These are phyloP conservation scores for Colletotrichum sidae DNA, from an alignment of 2,329 filamentous ascomycete species.

Conservation along the genomic window DNA sequence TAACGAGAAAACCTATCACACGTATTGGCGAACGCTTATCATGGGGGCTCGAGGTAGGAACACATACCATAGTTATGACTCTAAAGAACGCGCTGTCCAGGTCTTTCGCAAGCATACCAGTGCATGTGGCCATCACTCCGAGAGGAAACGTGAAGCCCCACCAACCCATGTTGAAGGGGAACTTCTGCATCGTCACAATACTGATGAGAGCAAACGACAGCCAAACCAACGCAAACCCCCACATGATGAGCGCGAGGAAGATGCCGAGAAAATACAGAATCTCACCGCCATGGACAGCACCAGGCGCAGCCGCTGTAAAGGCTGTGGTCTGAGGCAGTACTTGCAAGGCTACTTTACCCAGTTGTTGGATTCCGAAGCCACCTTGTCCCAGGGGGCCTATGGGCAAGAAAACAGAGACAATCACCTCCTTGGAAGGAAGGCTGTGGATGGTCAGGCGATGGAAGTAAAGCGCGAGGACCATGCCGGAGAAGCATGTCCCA, in stretches of 20 bases:
- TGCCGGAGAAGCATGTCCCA: slow-evolving; percentile 68
- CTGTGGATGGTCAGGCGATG: slow-evolving; percentile 75
- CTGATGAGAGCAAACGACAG: slow-evolving; percentile 56
- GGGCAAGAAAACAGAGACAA: slow-evolving; percentile 76
- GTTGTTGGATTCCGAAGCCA: slow-evolving; percentile 67
- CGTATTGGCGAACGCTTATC: background rate
- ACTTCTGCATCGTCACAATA: slow-evolving; percentile 49
- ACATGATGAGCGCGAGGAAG: slow-evolving; percentile 55
- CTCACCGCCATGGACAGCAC: slow-evolving; percentile 55
- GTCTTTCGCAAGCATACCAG: slow-evolving; percentile 52
- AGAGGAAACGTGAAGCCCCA: slow-evolving; percentile 62
- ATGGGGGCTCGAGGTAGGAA: background rate
- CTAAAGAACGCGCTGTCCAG: slow-evolving; percentile 58
- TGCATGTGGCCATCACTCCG: slow-evolving; percentile 57
- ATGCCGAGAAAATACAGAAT: slow-evolving; percentile 70
- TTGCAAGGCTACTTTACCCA: slow-evolving; percentile 59
- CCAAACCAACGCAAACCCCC: slow-evolving; percentile 59
- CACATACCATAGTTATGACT: slow-evolving; percentile 50
- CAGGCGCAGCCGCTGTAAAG: slow-evolving; percentile 57
- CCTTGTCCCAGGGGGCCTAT: slow-evolving; percentile 76
- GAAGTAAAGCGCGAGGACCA: slow-evolving; percentile 76
- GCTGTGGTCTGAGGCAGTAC: slow-evolving; percentile 52
- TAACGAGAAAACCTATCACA: slow-evolving; percentile 52
- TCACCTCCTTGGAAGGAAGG: slow-evolving; percentile 73
- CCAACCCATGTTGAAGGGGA: slow-evolving; percentile 61